Evolutionary conservation across 257 asterid species (phyloP), one percentile per base, ranked within the genome.

Genomic region (Primulina tabacum): DNA sequence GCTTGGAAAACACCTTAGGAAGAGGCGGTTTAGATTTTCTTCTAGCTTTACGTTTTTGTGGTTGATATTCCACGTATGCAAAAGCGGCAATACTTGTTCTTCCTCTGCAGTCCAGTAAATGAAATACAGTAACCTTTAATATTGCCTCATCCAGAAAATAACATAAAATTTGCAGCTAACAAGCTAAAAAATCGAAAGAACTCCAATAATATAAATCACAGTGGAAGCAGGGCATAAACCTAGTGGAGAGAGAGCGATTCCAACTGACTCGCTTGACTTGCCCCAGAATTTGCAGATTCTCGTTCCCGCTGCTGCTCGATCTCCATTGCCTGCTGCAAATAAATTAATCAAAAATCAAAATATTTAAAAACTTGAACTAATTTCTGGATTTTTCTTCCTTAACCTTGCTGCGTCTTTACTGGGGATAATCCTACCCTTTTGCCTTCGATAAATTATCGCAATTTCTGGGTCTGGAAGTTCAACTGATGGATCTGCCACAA

Each of bases 161-260:
- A 65, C 10, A 37, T 28, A 52, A 66, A 52, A 62, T 0, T 8
- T 26, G 37, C 56, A 14, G 24, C 32, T 55, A 18, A 28, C 18
- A 63, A 62, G 6, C 21, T 17, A 0, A 5, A 66, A 21, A 60
- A 34, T 28, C 12, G 11, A 20, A 18, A 61, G 11, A 62, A 40
- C 24, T 2, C 63, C 67, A 9, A 33, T 70, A 32, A 28, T 28
- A 10, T 28, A 10, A 16, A 29, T 32, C 43, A 30, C 65, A 60
- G 66, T 20, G 16, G 74, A 73, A 72, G 60, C 78, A 73, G 77
- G 75, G 78, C 65, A 68, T 72, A 57, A 61, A 93, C 99, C 99
- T 93, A 35, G 89, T 90, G 58, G 92, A 87, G 71, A 93, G 97
- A 52, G 96, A 81, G 29, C 99, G 96, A 60, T 85, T 90, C 96